These are phyloP conservation scores for Malassezia equina DNA, from an alignment of 1,284 basidiomycete species.

Conservation along the genomic window DNA sequence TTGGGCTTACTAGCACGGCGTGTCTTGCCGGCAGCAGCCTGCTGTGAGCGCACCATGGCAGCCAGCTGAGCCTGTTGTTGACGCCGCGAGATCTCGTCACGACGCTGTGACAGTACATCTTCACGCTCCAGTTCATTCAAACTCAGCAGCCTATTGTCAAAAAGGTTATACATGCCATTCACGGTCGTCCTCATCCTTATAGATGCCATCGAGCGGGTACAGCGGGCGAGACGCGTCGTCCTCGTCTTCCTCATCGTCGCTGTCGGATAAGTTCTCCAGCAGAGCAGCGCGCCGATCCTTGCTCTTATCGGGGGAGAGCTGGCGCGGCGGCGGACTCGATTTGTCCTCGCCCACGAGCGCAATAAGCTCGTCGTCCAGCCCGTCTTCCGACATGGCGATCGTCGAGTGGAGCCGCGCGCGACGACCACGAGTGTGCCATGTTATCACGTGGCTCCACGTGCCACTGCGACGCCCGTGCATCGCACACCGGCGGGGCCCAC, in stretches of 20 bases:
- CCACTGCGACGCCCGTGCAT: slow-evolving; percentile 7
- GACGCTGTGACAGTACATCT: slow-evolving; percentile 65
- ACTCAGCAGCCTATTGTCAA: slow-evolving; percentile 57
- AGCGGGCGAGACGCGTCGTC: slow-evolving; percentile 23
- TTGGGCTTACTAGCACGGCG: slow-evolving; percentile 14
- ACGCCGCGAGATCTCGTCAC: slow-evolving; percentile 68
- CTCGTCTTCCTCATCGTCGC: slow-evolving; percentile 20
- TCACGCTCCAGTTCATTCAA: slow-evolving; percentile 83
- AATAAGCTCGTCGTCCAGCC: slow-evolving; percentile 60
- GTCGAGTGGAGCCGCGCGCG: neutral
- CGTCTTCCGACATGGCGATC: slow-evolving; percentile 43
- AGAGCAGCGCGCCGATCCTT: slow-evolving; percentile 27
- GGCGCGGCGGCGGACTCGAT: slow-evolving; percentile 57
- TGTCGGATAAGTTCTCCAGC: slow-evolving; percentile 24
- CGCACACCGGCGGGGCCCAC: neutral
- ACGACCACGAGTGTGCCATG: neutral
- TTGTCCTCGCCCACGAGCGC: slow-evolving; percentile 58
- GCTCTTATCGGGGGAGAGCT: slow-evolving; percentile 37
- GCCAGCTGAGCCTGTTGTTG: slow-evolving; percentile 65
- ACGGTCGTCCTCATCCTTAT: slow-evolving; percentile 69
- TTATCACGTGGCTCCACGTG: slow-evolving; percentile 13
- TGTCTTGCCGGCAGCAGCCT: slow-evolving; percentile 47
- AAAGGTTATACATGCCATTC: slow-evolving; percentile 56
- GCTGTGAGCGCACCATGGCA: slow-evolving; percentile 62
- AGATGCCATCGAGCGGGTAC: slow-evolving; percentile 83